phyloP scores from a whole-genome alignment of 495 filamentous ascomycete species.

The Penicillium longicatenatum region DNA sequence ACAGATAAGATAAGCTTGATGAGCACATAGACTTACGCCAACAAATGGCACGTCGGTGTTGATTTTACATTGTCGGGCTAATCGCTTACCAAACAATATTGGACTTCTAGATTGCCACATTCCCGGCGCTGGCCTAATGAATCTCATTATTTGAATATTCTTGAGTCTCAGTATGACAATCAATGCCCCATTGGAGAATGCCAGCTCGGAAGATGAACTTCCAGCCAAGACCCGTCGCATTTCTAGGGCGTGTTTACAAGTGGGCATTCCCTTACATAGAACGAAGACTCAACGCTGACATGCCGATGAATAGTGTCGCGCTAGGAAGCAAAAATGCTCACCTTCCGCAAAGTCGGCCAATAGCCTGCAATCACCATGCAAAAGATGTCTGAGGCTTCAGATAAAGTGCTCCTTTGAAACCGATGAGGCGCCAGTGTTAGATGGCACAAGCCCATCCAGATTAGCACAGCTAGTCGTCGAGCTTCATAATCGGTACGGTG shows the following conservation, averaged over 20 bases:
- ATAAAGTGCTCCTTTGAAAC: slow-evolving; percentile 23
- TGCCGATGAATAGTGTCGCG: slow-evolving; percentile 15
- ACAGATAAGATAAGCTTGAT: background rate
- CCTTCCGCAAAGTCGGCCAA: slow-evolving; percentile 4
- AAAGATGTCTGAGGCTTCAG: slow-evolving; percentile 13
- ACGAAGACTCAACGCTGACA: background rate
- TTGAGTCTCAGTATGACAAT: background rate
- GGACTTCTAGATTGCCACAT: too few species aligned
- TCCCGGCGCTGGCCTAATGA: too few species aligned
- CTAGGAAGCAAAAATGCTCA: slow-evolving; percentile 20
- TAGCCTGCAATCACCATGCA: slow-evolving; percentile 14
- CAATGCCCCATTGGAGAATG: background rate
- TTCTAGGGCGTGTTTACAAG: slow-evolving; percentile 17
- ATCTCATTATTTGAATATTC: too few species aligned
- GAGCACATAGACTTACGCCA: background rate
- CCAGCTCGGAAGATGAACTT: slow-evolving; percentile 7
- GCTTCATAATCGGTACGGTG: slow-evolving; percentile 11
- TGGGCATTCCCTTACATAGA: background rate
- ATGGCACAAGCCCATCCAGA: slow-evolving; percentile 14
- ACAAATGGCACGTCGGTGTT: too few species aligned
- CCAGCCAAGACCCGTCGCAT: slow-evolving; percentile 13
- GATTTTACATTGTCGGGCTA: too few species aligned
- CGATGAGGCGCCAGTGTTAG: slow-evolving; percentile 9
- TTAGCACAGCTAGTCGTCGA: slow-evolving; percentile 23
- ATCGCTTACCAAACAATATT: too few species aligned